Evolutionary conservation across 352 stramenopile genomes (phyloP).

Genomic region (Phytophthora capsici): DNA sequence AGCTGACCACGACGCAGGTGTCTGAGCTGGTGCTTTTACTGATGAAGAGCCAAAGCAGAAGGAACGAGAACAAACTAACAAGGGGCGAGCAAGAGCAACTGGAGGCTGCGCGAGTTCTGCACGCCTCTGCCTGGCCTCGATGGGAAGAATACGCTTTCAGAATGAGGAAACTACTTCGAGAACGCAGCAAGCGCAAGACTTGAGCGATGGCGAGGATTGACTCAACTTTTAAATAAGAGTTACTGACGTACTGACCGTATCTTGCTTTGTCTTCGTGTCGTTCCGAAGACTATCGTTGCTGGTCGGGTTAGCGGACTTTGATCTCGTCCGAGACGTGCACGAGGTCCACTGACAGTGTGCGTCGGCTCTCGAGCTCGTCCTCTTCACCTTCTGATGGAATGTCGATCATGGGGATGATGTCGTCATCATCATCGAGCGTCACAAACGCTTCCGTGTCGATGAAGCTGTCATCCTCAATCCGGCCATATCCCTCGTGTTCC

Average conservation of each 20-base stretch:
- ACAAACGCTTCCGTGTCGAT: slow-evolving; percentile 41
- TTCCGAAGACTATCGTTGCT: slow-evolving; percentile 8
- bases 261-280: slow-evolving; percentile 18
- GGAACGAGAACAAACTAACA: slow-evolving; percentile 33
- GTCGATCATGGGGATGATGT: slow-evolving; percentile 48
- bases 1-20: slow-evolving; percentile 18
- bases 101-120: slow-evolving; percentile 3
- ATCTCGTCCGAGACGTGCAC: slow-evolving; percentile 18
- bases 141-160: slow-evolving; percentile 36
- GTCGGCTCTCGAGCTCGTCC: slow-evolving; percentile 35
- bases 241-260: slow-evolving; percentile 12
- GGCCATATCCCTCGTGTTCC: slow-evolving; percentile 17
- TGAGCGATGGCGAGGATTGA: not conserved
- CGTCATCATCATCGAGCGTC: slow-evolving; percentile 36
- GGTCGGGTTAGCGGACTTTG: slow-evolving; percentile 3
- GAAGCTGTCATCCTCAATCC: slow-evolving; percentile 33
- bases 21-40: slow-evolving; percentile 46
- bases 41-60: slow-evolving; percentile 52
- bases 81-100: slow-evolving; percentile 24
- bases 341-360: slow-evolving; percentile 29
- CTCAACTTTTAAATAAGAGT: slow-evolving; percentile 41
- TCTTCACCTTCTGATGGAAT: slow-evolving; percentile 44
- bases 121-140: slow-evolving; percentile 19
- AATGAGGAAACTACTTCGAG: slow-evolving; percentile 31
- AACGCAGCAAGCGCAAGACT: slow-evolving; percentile 26